Conservation (phyloP, 139 green algal species). For the Tetraselmis striata region DNA sequence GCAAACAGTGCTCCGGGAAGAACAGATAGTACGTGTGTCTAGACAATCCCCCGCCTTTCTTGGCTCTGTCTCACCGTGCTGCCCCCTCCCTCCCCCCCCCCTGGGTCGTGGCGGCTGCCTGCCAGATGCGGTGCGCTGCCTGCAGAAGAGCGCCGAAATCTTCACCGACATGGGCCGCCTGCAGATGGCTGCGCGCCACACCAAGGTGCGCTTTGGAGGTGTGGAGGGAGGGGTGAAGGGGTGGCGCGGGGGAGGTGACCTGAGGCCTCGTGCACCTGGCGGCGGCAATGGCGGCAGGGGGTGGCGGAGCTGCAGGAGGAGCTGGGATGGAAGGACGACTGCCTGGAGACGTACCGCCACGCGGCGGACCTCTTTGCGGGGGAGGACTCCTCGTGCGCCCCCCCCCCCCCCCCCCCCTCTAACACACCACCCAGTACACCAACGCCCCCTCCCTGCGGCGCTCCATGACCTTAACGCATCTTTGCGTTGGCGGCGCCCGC, state of each 20-base stretch:
- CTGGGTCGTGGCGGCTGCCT: neutral
- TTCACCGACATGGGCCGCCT: slow-evolving; percentile 94
- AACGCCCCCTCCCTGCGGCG: no score
- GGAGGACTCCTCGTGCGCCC: slow-evolving; percentile 44
- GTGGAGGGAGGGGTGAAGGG: neutral
- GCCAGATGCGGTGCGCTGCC: slow-evolving; percentile 38
- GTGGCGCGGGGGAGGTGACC: neutral
- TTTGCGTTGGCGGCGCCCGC: no score
- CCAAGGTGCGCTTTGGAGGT: slow-evolving; percentile 18
- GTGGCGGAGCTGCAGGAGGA: slow-evolving; percentile 84
- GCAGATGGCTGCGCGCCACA: slow-evolving; percentile 83
- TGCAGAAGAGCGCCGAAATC: slow-evolving; percentile 66
- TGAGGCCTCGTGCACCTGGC: slow-evolving; percentile 82
- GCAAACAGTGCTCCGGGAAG: no score
- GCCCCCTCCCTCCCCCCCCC: no score
- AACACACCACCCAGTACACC: no score
- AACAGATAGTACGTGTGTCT: no score
- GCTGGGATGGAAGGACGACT: slow-evolving; percentile 58
- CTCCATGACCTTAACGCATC: no score
- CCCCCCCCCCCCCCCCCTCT: no score
- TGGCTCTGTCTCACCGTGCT: neutral
- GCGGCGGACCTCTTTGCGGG: slow-evolving; percentile 82
- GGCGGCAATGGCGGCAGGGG: slow-evolving; percentile 75
- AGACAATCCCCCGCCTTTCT: neutral
- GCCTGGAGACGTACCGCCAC: slow-evolving; percentile 70